phyloP scores from a whole-genome alignment of 2,329 filamentous ascomycete species.

The Phialocephala subalpina region DNA sequence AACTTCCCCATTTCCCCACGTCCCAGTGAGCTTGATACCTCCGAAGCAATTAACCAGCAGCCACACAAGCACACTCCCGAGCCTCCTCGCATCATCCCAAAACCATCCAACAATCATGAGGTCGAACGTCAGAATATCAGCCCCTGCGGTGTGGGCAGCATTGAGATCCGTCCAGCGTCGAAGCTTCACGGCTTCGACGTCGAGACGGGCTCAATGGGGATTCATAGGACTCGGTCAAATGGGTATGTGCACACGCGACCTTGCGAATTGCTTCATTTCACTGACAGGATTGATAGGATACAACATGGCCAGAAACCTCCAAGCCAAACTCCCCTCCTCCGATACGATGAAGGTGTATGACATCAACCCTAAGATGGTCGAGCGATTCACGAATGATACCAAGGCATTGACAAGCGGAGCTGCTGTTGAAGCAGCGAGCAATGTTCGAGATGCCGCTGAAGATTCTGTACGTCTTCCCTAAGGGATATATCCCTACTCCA shows the following conservation, averaged over 20 bases:
- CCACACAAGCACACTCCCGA: slow-evolving; percentile 11
- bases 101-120: slow-evolving; percentile 35
- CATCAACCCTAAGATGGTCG: slow-evolving; percentile 63
- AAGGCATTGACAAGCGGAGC: slow-evolving; percentile 47
- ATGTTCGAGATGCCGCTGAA: slow-evolving; percentile 69
- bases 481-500: slow-evolving; percentile 6
- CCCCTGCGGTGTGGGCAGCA: slow-evolving; percentile 35
- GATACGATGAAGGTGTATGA: slow-evolving; percentile 73
- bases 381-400: slow-evolving; percentile 61
- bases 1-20: slow-evolving; percentile 11
- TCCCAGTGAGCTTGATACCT: not conserved
- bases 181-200: slow-evolving; percentile 55
- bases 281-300: slow-evolving; percentile 58
- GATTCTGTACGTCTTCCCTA: slow-evolving; percentile 64
- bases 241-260: slow-evolving; percentile 52
- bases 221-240: slow-evolving; percentile 68
- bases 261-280: slow-evolving; percentile 20
- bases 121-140: slow-evolving; percentile 34
- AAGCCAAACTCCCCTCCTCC: slow-evolving; percentile 67
- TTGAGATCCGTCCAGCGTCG: slow-evolving; percentile 36
- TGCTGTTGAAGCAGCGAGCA: slow-evolving; percentile 62
- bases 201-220: slow-evolving; percentile 59
- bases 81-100: not conserved
- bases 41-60: slow-evolving; percentile 6
- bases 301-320: slow-evolving; percentile 76